Base-by-base conservation (phyloP, 495 filamentous ascomycete genomes). In the Aspergillus campestris region DNA sequence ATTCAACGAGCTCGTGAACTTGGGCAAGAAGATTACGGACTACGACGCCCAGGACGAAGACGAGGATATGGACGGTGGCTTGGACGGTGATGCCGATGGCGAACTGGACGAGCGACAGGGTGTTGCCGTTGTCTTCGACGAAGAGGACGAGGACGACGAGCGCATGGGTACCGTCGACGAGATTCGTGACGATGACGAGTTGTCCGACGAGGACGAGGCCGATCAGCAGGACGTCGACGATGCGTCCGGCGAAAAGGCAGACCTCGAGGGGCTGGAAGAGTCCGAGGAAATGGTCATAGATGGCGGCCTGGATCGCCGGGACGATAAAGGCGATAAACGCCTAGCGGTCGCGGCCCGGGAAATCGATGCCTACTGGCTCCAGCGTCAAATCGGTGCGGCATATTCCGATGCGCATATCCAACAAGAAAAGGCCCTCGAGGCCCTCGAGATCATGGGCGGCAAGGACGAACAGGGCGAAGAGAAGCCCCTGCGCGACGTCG, bases 21-120 rank as follows among this genome's bases (percentile, higher is more conserved):
- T 99, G 6, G 88, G 91, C 30, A 99, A 97, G 73, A 99, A 99
- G 66, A 95, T 99, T 53, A 97, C 94, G 28, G 92, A 99, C 64
- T 99, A 96, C 70, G 87, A 95, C 64, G 88, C 87, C 29, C 89
- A 96, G 58, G 91, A 96, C 55, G 92, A 98, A 24, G 91, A 96
- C 55, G 92, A 95, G 47, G 81, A 89, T 31, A 86, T 90, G 81
- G 85, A 76, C 27, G 78, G 71, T 24, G 77, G 63, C 7, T 71
- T 82, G 38, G 81, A 75, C 8, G 71, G 59, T 7, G 75, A 77
- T 42, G 80, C 74, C 6, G 84, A 71, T 32, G 82, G 70, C 28
- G 89, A 94, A 56, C 76, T 95, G 34, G 94, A 95, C 56, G 92
- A 96, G 49, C 79, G 86, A 38, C 88, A 97, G 62, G 92, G 92